Conservation (phyloP, 2,329 filamentous ascomycete species). For the Fusarium ambrosium region DNA sequence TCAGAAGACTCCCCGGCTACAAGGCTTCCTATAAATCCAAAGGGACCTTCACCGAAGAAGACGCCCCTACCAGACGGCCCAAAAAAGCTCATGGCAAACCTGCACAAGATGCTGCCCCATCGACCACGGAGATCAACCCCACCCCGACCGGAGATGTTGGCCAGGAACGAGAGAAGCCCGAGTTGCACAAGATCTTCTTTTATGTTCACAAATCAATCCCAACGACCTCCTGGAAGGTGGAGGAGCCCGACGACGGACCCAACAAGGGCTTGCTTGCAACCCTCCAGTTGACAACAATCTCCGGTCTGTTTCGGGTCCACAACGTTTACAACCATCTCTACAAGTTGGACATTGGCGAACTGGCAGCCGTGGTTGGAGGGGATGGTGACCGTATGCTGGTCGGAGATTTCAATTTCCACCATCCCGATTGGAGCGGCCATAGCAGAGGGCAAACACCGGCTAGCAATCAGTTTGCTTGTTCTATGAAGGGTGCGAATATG, state of each 20-base stretch:
- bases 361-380: not conserved
- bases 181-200: not conserved
- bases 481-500: not conserved
- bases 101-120: not conserved
- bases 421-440: not conserved
- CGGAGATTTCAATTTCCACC: conserved; percentile 15
- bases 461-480: not conserved
- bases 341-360: not conserved
- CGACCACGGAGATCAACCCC: not conserved
- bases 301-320: not conserved
- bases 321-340: conserved; percentile 1
- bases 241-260: not conserved
- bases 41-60: too few species aligned
- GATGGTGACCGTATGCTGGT: not conserved
- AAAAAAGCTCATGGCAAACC: too few species aligned
- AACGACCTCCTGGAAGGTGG: not conserved
- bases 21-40: too few species aligned
- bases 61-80: not conserved
- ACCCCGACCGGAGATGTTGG: not conserved
- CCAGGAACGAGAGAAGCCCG: not conserved
- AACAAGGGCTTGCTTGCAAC: conserved; percentile 9
- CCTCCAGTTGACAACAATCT: not conserved
- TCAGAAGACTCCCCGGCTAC: too few species aligned
- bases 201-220: conserved; percentile 6
- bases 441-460: not conserved